These are phyloP conservation scores for Heterobasidion parviporum DNA, from an alignment of 1,284 basidiomycete species.

Conservation along the genomic window DNA sequence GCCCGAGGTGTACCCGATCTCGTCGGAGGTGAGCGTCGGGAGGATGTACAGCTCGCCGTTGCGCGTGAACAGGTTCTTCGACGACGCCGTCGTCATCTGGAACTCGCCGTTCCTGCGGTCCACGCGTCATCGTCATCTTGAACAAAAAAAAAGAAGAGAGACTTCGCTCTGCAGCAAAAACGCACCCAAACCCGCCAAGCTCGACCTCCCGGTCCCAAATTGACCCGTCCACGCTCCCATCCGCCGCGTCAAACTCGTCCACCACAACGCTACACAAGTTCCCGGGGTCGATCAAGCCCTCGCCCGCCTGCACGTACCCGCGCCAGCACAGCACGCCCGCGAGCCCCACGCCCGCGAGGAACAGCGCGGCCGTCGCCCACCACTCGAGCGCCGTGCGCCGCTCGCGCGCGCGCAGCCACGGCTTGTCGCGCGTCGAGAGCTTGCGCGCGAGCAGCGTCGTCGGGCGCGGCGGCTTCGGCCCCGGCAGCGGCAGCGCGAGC, in stretches of 20 bases:
- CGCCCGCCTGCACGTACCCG: constrained; percentile 32
- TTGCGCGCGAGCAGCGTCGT: constrained; percentile 39
- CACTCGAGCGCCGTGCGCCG: constrained; percentile 43
- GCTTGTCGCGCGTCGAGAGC: constrained; percentile 48
- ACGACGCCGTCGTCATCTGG: constrained; percentile 64
- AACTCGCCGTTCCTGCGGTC: constrained; percentile 72
- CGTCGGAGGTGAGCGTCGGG: constrained; percentile 71
- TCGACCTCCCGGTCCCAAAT: constrained; percentile 64
- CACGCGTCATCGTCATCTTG: background rate
- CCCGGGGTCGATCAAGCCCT: constrained; percentile 24
- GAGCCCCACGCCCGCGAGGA: constrained; percentile 35
- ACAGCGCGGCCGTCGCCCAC: constrained; percentile 44
- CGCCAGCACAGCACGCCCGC: constrained; percentile 38
- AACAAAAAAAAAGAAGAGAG: background rate
- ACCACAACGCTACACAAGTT: constrained; percentile 61
- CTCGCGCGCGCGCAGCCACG: constrained; percentile 39
- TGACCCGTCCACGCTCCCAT: constrained; percentile 22
- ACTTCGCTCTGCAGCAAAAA: background rate
- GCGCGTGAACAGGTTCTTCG: constrained; percentile 61
- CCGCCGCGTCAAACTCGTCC: constrained; percentile 55
- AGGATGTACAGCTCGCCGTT: constrained; percentile 71
- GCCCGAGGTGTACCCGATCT: constrained; percentile 35
- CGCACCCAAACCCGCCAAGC: constrained; percentile 68
- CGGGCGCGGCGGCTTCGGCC: constrained; percentile 34
- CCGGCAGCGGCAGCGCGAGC: constrained; percentile 11